Percentiles rank a stretch among this genome's conserved stretches.
These are phyloP conservation scores for Starmerella etchellsii DNA, from an alignment of 805 yeast species.

Conservation along the genomic window DNA sequence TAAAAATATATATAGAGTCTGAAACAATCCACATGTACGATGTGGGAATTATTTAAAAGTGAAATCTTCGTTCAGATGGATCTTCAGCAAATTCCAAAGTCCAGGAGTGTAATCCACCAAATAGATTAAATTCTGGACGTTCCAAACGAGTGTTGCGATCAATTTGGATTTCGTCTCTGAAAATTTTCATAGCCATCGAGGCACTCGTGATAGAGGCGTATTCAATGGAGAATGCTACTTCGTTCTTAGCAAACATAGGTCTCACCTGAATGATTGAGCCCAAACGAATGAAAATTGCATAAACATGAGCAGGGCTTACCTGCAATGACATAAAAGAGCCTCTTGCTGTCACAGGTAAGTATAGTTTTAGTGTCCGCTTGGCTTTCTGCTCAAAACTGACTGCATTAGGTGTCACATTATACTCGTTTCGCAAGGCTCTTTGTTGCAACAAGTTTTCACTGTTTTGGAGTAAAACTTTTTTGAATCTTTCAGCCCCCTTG, in stretches of 20 bases:
- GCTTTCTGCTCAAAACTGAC: too few species aligned
- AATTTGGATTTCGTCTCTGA: constrained; percentile 4
- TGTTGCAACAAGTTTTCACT: too few species aligned
- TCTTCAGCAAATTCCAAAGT: constrained; percentile 9
- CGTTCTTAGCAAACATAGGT: constrained; percentile 16
- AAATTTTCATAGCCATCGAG: constrained; percentile 14
- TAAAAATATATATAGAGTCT: too few species aligned
- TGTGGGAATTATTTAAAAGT: background rate
- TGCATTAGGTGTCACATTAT: too few species aligned
- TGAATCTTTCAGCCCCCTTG: background rate
- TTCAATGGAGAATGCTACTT: constrained; percentile 17
- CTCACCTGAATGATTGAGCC: constrained; percentile 17
- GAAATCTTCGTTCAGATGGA: constrained; percentile 9
- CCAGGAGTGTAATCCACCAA: constrained; percentile 15
- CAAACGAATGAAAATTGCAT: constrained; percentile 6
- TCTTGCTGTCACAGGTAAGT: background rate
- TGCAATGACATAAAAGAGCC: background rate
- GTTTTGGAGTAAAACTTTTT: background rate
- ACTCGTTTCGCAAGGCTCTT: too few species aligned
- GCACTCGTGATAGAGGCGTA: constrained; percentile 13
- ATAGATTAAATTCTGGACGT: background rate
- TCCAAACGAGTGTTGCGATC: background rate
- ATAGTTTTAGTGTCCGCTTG: background rate
- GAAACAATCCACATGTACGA: too few species aligned
- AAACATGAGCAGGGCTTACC: constrained; percentile 6